Evolutionary conservation across 2,329 filamentous ascomycete species (phyloP), one percentile per base, ranked within the genome.

Genomic region (Hypoxylon sp.): DNA sequence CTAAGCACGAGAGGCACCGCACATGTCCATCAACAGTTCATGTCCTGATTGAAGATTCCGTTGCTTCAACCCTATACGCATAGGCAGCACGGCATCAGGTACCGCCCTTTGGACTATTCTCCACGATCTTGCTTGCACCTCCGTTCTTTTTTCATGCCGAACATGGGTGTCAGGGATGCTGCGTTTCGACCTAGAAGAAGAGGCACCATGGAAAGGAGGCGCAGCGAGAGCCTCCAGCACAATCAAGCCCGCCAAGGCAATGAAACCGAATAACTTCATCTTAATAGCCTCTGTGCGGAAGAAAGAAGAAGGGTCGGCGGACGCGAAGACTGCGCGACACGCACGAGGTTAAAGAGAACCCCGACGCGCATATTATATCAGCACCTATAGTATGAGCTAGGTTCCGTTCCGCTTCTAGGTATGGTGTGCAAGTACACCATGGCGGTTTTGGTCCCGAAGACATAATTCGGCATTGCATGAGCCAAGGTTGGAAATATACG

Each of bases 21-120:
- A 77, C 75, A 77, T 76, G 13, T 77, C 75, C 70, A 75, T 75
- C 35, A 77, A 57, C 50, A 76, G 25, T 40, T 75, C 66, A 22
- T 77, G 74, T 1, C 75, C 75, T 7, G 65, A 66, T 51, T 66
- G 58, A 2, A 76, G 68, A 35, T 76, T 77, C n/a, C 46, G 58
- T 66, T 77, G 75, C 37, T 71, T 75, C 31, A 77, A 37, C 6
- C 75, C 75, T 57, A 77, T 72, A 7, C 75, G 75, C 71, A 77
- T 71, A 31, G 75, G 75, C 2, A 77, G 44, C 40, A 73, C 17
- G 14, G 69, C 73, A 27, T 71, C 71, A 11, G 68, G 53, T 11
- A 69, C 54, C 4, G 75, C 73, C 53, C 74, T 73, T 51, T 66
- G 49, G 10, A 75, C 56, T 42, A 73, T 74, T 2, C 55, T 53